Conservation (phyloP, 2,329 filamentous ascomycete species). For the Aspergillus quadricinctus region DNA sequence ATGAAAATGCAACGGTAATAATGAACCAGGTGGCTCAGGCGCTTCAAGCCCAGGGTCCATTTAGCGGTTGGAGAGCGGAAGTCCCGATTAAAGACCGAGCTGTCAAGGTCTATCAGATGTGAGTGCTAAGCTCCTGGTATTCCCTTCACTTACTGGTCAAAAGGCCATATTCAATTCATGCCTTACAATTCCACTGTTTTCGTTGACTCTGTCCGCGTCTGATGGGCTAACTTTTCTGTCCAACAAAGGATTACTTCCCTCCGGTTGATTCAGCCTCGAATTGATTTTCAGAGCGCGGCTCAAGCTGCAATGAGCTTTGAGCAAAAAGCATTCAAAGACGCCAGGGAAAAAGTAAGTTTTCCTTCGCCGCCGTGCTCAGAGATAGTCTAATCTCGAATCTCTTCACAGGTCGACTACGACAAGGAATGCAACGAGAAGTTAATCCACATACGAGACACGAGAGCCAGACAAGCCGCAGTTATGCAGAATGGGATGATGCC, state of each 20-base stretch:
- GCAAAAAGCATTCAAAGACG: conserved; percentile 41
- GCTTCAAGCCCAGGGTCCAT: conserved; percentile 40
- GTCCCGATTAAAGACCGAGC: conserved; percentile 38
- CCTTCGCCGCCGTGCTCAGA: neutral
- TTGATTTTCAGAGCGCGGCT: conserved; percentile 35
- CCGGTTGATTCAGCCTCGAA: conserved; percentile 41
- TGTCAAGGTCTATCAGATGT: conserved; percentile 43
- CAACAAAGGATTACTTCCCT: conserved; percentile 41
- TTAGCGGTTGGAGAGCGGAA: conserved; percentile 42
- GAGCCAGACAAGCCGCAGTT: conserved; percentile 39
- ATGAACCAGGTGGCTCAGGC: conserved; percentile 36
- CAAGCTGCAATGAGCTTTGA: conserved; percentile 43
- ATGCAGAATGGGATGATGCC: conserved; percentile 39
- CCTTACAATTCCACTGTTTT: neutral
- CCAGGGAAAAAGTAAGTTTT: conserved; percentile 29
- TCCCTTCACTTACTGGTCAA: neutral
- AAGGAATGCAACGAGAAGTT: conserved; percentile 43
- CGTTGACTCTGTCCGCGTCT: neutral
- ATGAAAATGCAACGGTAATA: conserved; percentile 35
- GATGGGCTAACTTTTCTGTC: conserved; percentile 7
- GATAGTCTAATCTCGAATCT: neutral
- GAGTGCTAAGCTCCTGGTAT: conserved; percentile 17
- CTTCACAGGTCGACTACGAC: conserved; percentile 39
- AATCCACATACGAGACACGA: conserved; percentile 41
- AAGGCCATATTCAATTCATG: neutral